A percentile compares a stretch with the other conserved stretches of the same genome.
phyloP scores from a whole-genome alignment of 768 basidiomycete species.

The Boletellus ananas region DNA sequence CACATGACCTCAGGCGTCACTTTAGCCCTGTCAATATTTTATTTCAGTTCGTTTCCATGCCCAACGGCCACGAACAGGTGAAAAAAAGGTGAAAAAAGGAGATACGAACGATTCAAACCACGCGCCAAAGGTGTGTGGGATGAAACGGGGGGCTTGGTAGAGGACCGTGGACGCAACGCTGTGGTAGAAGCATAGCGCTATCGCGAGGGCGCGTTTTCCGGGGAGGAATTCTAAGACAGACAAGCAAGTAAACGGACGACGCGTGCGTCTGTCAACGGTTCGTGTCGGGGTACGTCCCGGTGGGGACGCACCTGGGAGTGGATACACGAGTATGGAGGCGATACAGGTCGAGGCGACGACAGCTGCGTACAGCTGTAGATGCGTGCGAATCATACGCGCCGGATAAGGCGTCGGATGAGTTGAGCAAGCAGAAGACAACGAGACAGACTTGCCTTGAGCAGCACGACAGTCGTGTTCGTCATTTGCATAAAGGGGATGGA shows the following conservation, averaged over 20 bases:
- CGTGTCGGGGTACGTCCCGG: background rate
- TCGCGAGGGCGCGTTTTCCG: conserved; percentile 79
- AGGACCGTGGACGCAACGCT: conserved; percentile 68
- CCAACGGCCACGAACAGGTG: background rate
- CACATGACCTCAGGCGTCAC: conserved; percentile 71
- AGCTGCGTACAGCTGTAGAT: conserved; percentile 61
- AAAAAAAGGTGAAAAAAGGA: background rate
- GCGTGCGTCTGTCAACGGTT: background rate
- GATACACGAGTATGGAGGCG: conserved; percentile 57
- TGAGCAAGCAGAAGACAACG: conserved; percentile 4
- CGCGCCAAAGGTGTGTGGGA: conserved; percentile 66
- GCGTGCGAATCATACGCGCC: background rate
- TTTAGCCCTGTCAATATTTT: conserved; percentile 22
- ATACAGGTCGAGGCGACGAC: conserved; percentile 59
- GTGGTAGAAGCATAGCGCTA: conserved; percentile 75
- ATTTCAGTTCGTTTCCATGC: background rate
- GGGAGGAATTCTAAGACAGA: conserved; percentile 64
- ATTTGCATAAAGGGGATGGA: conserved; percentile 72
- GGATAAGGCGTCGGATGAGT: background rate
- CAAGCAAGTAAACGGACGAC: too few relatives aligned
- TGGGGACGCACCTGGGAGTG: conserved; percentile 59
- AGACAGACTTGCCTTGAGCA: conserved; percentile 56
- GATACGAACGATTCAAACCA: conserved; percentile 55
- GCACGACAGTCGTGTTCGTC: conserved; percentile 75
- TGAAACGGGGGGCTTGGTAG: conserved; percentile 73